These are phyloP conservation scores for Tuber umbilicatum DNA, from an alignment of 495 filamentous ascomycete genomes.

Conservation along the genomic window DNA sequence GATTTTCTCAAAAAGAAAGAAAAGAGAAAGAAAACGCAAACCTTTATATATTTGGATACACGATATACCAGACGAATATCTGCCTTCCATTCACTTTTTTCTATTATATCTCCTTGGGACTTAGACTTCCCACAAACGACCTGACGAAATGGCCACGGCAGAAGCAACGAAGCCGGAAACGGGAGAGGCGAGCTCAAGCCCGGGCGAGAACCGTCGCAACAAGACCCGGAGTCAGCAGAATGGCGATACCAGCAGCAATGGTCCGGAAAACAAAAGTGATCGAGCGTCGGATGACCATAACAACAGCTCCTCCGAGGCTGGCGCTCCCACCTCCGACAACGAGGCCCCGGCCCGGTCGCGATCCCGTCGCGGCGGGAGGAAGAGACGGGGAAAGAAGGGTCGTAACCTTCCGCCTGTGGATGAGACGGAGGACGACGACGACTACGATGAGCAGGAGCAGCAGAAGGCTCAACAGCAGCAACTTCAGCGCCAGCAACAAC, in stretches of 20 bases:
- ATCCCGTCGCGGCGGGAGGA: conserved; percentile 19
- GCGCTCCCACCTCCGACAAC: conserved; percentile 5
- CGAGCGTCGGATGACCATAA: neutral
- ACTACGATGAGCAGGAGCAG: conserved; percentile 35
- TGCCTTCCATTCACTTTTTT: neutral
- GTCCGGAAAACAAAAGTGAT: neutral
- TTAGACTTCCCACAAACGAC: neutral
- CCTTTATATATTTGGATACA: neutral
- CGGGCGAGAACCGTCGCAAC: neutral
- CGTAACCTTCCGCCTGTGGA: conserved; percentile 6
- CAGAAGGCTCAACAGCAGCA: conserved; percentile 22
- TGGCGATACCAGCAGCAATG: neutral
- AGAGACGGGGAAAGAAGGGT: conserved; percentile 15
- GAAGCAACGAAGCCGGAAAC: conserved; percentile 19
- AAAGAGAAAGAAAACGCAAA: too few relatives aligned
- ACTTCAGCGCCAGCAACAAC: conserved; percentile 12
- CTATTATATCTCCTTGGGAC: neutral
- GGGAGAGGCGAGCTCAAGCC: neutral
- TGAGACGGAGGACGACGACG: conserved; percentile 39
- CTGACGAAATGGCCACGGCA: conserved; percentile 16
- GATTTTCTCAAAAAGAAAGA: neutral
- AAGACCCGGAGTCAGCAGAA: neutral
- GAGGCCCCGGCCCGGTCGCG: conserved; percentile 9
- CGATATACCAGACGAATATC: neutral
- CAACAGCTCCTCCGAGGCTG: conserved; percentile 10